Conservation (phyloP, 495 filamentous ascomycete species). For the Amniculicola lignicola region DNA sequence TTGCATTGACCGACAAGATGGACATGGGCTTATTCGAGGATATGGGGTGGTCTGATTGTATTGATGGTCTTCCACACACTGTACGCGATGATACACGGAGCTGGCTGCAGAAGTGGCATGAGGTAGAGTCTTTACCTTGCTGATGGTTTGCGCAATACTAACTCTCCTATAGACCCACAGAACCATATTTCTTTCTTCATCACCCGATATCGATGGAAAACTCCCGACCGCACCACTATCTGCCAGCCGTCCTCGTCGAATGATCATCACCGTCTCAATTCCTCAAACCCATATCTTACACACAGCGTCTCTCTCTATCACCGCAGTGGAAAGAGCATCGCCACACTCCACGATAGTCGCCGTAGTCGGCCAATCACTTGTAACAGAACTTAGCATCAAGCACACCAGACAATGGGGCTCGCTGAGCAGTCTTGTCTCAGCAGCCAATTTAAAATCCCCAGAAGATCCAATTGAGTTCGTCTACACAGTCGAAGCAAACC, state of each 20-base stretch:
- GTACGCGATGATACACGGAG: constrained; percentile 23
- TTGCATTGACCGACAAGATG: constrained; percentile 30
- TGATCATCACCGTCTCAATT: constrained; percentile 77
- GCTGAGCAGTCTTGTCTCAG: constrained; percentile 28
- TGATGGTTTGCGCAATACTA: neutral
- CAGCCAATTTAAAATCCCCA: constrained; percentile 23
- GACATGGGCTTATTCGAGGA: constrained; percentile 36
- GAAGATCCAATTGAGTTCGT: constrained; percentile 67
- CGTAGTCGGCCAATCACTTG: constrained; percentile 65
- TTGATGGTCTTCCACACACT: constrained; percentile 32
- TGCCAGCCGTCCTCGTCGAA: constrained; percentile 21
- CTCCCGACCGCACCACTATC: constrained; percentile 8
- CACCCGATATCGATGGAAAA: neutral
- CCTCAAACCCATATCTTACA: constrained; percentile 80
- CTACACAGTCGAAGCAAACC: constrained; percentile 74
- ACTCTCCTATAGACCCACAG: constrained; percentile 13
- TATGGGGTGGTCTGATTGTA: constrained; percentile 37
- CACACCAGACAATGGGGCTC: constrained; percentile 80
- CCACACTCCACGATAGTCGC: constrained; percentile 46
- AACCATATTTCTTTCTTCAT: constrained; percentile 12
- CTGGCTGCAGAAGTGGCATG: constrained; percentile 42
- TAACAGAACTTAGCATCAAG: constrained; percentile 66
- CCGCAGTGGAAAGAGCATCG: constrained; percentile 30
- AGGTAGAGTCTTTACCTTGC: constrained; percentile 12
- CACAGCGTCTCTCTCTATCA: constrained; percentile 69